Evolutionary conservation across 441 rosid genomes (phyloP).

Genomic region (Jatropha podagrica): DNA sequence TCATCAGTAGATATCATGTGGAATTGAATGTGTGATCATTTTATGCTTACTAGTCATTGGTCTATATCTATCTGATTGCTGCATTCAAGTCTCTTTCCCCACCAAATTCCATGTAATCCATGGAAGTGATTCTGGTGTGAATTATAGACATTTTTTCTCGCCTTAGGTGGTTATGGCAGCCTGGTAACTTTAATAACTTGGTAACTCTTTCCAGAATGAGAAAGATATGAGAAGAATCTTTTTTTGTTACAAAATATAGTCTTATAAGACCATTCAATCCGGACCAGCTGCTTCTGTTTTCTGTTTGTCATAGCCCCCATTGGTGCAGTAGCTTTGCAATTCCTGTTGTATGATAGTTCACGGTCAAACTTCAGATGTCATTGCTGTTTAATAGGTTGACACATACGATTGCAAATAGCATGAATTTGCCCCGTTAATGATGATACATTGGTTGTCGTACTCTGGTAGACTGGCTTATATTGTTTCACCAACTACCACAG

Average conservation of each 20-base stretch:
- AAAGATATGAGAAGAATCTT: not conserved
- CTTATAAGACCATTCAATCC: not conserved
- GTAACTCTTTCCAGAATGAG: not conserved
- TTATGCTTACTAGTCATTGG: constrained; percentile 14
- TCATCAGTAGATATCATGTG: not conserved
- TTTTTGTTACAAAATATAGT: not conserved
- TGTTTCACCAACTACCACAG: not conserved
- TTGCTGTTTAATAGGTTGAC: not conserved
- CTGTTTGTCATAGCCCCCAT: not conserved
- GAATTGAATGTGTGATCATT: not conserved
- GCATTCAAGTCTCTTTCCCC: not conserved
- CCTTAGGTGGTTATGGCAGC: not conserved
- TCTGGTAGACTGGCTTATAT: not conserved
- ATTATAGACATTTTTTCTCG: constrained; percentile 2
- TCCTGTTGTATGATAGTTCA: not conserved
- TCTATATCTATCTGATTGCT: constrained; percentile 5
- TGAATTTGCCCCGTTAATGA: not conserved
- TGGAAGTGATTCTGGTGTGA: not conserved
- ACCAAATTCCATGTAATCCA: not conserved
- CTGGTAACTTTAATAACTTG: not conserved
- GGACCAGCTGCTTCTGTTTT: not conserved
- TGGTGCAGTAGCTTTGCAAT: not conserved
- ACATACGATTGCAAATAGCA: not conserved
- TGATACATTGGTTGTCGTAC: not conserved
- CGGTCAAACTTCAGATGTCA: not conserved